phyloP scores from a whole-genome alignment of 1,139 yeast species.

The Suhomyces bolitotheri region DNA sequence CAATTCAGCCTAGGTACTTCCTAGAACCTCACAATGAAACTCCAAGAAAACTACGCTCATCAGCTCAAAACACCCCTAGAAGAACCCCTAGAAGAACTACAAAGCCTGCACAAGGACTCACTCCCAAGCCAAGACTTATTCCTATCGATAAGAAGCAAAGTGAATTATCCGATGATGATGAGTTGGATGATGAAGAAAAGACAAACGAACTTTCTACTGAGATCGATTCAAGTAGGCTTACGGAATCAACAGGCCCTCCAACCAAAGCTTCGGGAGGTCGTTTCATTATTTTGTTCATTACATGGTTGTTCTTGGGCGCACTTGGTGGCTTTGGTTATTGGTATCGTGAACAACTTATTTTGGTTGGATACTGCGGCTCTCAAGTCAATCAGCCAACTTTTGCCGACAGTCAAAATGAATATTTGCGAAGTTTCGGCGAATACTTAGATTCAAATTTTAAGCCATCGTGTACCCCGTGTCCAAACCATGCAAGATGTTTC shows the following conservation, averaged over 20 bases:
- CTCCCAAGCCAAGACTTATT: constrained; percentile 19
- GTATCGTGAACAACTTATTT: constrained; percentile 61
- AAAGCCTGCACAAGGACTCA: constrained; percentile 10
- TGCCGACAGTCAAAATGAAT: constrained; percentile 20
- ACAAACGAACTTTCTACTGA: background rate
- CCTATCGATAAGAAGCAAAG: constrained; percentile 13
- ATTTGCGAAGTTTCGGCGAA: constrained; percentile 29
- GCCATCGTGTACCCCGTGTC: constrained; percentile 77
- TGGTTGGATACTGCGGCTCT: constrained; percentile 69
- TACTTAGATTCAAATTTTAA: constrained; percentile 40
- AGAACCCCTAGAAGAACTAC: constrained; percentile 10
- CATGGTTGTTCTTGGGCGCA: constrained; percentile 32
- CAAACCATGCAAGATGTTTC: constrained; percentile 76
- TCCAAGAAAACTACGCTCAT: constrained; percentile 14
- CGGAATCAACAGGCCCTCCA: background rate
- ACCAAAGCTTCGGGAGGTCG: background rate
- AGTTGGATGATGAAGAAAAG: constrained; percentile 1
- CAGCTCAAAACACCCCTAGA: constrained; percentile 16
- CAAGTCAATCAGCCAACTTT: constrained; percentile 47
- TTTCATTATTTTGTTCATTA: constrained; percentile 5
- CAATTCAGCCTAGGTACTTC: constrained; percentile 18
- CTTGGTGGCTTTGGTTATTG: constrained; percentile 46
- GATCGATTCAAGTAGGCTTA: background rate
- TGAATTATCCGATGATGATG: constrained; percentile 14
- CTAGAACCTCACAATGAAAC: constrained; percentile 14